These are phyloP conservation scores for Phanerodontia chrysosporium DNA, from an alignment of 768 basidiomycete species.

Conservation along the genomic window DNA sequence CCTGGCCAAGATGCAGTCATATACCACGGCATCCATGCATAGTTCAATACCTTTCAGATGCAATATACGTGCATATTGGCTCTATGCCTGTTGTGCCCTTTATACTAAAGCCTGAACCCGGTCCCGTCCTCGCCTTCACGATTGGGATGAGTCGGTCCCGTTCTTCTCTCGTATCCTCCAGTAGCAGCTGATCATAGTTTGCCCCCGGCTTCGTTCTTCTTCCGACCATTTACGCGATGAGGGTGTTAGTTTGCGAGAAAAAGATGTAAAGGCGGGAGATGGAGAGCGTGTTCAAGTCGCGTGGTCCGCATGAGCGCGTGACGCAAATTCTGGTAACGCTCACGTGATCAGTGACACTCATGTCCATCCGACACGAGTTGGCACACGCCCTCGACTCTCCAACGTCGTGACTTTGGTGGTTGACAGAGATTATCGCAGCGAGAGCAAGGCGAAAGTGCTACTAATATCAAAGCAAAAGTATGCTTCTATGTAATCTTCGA, in stretches of 20 bases:
- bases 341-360: background rate
- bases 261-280: background rate
- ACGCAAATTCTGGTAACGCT: background rate
- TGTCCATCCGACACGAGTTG: too few relatives aligned
- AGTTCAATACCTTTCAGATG: slow-evolving; percentile 48
- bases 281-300: background rate
- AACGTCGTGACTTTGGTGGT: too few relatives aligned
- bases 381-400: too few relatives aligned
- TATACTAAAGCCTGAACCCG: slow-evolving; percentile 47
- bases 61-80: slow-evolving; percentile 48
- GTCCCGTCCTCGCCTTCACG: slow-evolving; percentile 38
- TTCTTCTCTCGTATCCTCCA: slow-evolving; percentile 29
- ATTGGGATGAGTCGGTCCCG: slow-evolving; percentile 32
- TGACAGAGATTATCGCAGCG: too few relatives aligned
- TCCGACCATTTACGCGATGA: background rate
- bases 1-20: slow-evolving; percentile 8
- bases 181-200: background rate
- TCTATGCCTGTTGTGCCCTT: slow-evolving; percentile 36
- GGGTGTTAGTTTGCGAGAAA: too few relatives aligned
- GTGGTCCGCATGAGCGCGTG: background rate
- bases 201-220: background rate
- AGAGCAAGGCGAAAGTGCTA: too few relatives aligned
- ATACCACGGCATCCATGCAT: background rate
- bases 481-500: too few relatives aligned
- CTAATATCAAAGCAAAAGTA: too few relatives aligned